Base-by-base conservation (phyloP, 495 filamentous ascomycete genomes). In the Cladorrhinum samala region DNA sequence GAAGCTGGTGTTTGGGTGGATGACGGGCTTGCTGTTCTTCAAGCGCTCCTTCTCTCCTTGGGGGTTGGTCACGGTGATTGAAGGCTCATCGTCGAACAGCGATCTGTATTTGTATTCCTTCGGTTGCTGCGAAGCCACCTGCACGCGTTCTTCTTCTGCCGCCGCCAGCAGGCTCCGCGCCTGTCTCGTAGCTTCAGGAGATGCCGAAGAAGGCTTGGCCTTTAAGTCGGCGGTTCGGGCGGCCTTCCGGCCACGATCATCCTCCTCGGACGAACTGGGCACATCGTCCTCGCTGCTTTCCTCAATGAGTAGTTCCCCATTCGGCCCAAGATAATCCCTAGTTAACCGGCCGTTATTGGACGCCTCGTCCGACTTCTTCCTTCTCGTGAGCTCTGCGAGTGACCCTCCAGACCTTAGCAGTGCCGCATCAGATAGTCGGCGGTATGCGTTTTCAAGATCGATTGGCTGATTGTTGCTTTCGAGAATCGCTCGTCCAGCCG, bases 1-100 rank as follows among this genome's bases (percentile, higher is more conserved):
- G 62, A 85, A 95, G 58, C 81, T 90, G 9, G 86, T 92, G 20
- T 77, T 77, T 1, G 90, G 93, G 68, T 92, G 92, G 9, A 96
- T 83, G 2, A 81, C 79, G 16, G 81, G 70, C 53, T 81, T 88
- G 54, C 77, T 68, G 54, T 77, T 64, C 40, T 71, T 77, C 16
- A 72, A 62, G 45, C 72, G 80, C 47, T 82, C 45, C 17, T 47
- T 47, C 24, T 47, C 81, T 18, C 80, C 84, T 11, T 72, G 67
- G 0, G 87, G 83, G 14, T 71, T 73, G 4, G 86, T 88, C 27
- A 87, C 68, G 1, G 77, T 83, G 46, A 88, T 81, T 50, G 76
- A 72, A 21, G 80, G 84, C 50, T 83, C n/a, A n/a, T n/a, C 83
- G 39, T 82, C 77, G 24, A 87, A 70, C 20, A 86, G 79, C 33